A percentile compares a stretch with the other conserved stretches of the same genome.
phyloP scores from a whole-genome alignment of 306 rosid genomes.

The Benincasa hispida region DNA sequence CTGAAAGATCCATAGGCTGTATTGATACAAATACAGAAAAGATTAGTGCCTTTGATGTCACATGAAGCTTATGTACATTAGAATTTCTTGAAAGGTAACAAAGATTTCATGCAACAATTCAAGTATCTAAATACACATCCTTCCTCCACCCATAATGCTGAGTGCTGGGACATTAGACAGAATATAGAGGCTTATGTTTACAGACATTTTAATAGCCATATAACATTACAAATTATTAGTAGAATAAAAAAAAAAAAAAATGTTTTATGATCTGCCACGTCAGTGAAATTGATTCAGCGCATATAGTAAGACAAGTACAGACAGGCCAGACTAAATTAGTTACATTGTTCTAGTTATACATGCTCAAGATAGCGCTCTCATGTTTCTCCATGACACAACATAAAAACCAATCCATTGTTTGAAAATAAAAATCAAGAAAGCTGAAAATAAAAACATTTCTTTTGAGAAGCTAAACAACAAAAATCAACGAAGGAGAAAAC shows the following conservation, averaged over 20 bases:
- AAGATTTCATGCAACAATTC: neutral
- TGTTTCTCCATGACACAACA: neutral
- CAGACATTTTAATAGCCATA: neutral
- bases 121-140: neutral
- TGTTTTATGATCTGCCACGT: neutral
- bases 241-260: no score
- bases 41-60: neutral
- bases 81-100: neutral
- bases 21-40: conserved; percentile 4
- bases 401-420: no score
- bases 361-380: neutral
- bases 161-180: neutral
- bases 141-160: neutral
- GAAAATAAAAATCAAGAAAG: neutral
- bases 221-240: neutral
- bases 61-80: neutral
- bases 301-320: neutral
- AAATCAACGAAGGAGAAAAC: neutral
- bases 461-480: neutral
- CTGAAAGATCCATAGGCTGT: conserved; percentile 93
- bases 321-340: neutral
- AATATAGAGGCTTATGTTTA: neutral
- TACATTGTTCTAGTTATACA: neutral
- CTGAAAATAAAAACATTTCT: neutral
- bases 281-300: neutral